Conservation (phyloP, 2,329 filamentous ascomycete species). For the Coleophoma cylindrospora region DNA sequence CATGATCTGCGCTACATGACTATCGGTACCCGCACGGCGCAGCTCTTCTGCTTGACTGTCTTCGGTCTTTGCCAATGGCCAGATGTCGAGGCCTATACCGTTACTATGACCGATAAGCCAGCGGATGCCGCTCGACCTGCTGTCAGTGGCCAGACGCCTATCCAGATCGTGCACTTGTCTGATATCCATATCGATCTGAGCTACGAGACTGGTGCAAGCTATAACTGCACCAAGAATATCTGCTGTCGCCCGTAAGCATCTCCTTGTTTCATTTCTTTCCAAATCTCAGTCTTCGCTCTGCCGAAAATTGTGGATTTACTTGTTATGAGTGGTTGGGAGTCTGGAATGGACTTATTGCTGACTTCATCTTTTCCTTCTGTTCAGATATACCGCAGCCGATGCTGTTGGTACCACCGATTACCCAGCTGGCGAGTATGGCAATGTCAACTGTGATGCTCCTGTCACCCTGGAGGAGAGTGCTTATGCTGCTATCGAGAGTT, state of each 20-base stretch:
- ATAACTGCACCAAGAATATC: conserved; percentile 34
- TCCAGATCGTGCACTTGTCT: conserved; percentile 35
- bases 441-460: conserved; percentile 32
- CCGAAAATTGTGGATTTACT: too few relatives aligned
- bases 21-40: conserved; percentile 42
- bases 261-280: too few relatives aligned
- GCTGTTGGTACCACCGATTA: conserved; percentile 28
- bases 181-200: conserved; percentile 35
- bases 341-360: too few relatives aligned
- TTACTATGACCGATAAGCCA: conserved; percentile 30
- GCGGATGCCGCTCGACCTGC: conserved; percentile 22
- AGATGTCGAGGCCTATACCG: conserved; percentile 24
- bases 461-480: conserved; percentile 31
- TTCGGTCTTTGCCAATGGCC: conserved; percentile 44
- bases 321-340: too few relatives aligned
- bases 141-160: conserved; percentile 28
- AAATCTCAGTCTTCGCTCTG: too few relatives aligned
- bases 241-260: conserved; percentile 28
- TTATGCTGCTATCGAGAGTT: conserved; percentile 28
- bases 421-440: conserved; percentile 32
- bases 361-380: too few relatives aligned
- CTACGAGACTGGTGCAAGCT: conserved; percentile 32
- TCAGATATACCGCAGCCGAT: conserved; percentile 25
- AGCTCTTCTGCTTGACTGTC: conserved; percentile 46
- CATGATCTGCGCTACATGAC: conserved; percentile 40